Evolutionary conservation across 108 stramenopile genomes (phyloP), one percentile per base, ranked within the genome.

Genomic region (Pseudonitzschia multiseries): DNA sequence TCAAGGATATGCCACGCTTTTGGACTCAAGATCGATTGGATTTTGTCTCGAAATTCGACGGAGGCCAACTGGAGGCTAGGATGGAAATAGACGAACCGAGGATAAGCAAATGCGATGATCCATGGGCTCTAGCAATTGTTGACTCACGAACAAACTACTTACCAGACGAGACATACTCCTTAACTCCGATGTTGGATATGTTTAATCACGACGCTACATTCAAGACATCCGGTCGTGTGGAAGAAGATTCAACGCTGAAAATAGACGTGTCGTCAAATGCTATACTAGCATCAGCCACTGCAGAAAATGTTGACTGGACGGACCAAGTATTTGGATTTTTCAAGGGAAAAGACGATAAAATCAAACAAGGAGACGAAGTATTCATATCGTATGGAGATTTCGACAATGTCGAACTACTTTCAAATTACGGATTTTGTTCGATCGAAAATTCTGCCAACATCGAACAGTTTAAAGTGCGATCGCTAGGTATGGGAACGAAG

Each of bases 161-260:
- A 18, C 80, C 79, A 24, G 87, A 92, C 69, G 71, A 74, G 12
- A 75, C 46, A 41, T 93, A 90, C 65, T 65, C 86, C 18, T 81
- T 90, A 77, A 90, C 91, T 26, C 91, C 91, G 21, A 56, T 88
- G 63, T 46, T 93, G 44, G 89, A 93, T 64, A 90, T 93, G 89
- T 78, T 93, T 52, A 93, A 87, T 73, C 91, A 93, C 75, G 79
- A 90, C 69, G 46, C 72, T 0, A 68, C 81, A 0, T 74, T 82
- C 21, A 71, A 63, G 63, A 93, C 91, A 21, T 57, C 70, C 4
- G 76, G 69, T 26, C 32, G 70, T 12, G 63, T 71, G 22, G 79
- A 82, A 29, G 69, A 72, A 52, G 74, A 75, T 41, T 70, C 77
- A 46, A 77, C 73, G 53, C 74, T 77, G 61, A 48, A 76, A 33